Conservation (phyloP, 768 basidiomycete species). For the Lepiota brunneoincarnata region DNA sequence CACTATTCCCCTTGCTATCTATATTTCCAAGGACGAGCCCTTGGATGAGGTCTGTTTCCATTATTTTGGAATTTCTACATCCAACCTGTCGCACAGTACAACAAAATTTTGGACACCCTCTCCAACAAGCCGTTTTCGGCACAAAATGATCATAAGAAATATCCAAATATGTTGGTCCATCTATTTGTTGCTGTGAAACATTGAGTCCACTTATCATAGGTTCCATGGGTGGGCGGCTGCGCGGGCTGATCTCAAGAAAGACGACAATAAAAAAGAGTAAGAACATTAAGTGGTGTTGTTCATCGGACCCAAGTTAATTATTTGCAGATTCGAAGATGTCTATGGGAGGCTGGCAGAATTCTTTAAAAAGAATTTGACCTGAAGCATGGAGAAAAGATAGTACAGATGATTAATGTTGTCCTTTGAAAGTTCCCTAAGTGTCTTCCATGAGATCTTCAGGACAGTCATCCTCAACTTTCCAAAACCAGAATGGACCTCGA, state of each 20-base stretch:
- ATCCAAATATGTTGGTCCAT: constrained; percentile 39
- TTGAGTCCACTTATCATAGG: constrained; percentile 24
- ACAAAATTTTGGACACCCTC: constrained; percentile 47
- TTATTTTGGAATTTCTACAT: neutral
- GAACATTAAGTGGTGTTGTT: constrained; percentile 2
- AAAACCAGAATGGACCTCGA: constrained; percentile 72
- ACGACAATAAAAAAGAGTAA: constrained; percentile 57
- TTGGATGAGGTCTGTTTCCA: constrained; percentile 42
- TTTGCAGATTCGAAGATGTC: constrained; percentile 47
- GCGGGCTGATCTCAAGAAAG: constrained; percentile 50
- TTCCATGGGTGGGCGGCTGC: constrained; percentile 69
- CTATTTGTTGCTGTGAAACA: neutral
- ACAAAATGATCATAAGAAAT: constrained; percentile 49
- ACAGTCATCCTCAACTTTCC: constrained; percentile 48
- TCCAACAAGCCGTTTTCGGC: constrained; percentile 47
- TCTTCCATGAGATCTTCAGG: constrained; percentile 35
- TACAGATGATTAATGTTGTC: neutral
- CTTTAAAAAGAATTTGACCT: constrained; percentile 35
- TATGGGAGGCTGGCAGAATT: constrained; percentile 49
- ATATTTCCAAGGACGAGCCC: constrained; percentile 59
- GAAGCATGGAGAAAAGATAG: neutral
- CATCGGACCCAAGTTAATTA: neutral
- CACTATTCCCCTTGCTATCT: constrained; percentile 51
- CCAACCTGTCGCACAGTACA: constrained; percentile 29
- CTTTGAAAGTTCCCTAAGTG: constrained; percentile 15